phyloP scores from a whole-genome alignment of 352 stramenopile genomes.

The Pelagophyceae sp. region DNA sequence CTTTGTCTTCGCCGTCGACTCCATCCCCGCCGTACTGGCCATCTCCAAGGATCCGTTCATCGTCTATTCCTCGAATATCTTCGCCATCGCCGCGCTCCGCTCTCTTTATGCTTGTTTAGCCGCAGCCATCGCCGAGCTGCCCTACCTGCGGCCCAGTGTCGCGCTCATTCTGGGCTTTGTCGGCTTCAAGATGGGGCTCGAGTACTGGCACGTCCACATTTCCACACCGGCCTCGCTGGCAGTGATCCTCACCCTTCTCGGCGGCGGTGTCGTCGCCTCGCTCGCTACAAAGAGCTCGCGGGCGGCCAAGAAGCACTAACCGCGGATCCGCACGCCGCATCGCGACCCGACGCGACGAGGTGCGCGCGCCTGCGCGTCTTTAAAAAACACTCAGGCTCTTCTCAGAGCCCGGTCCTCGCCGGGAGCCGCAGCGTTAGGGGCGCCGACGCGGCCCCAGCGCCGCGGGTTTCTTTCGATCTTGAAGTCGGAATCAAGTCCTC shows the following conservation, averaged over 20 bases:
- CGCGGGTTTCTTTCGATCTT: too few relatives aligned
- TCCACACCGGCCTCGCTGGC: not conserved
- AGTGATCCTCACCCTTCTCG: not conserved
- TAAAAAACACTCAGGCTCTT: too few relatives aligned
- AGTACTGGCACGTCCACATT: slow-evolving; percentile 36
- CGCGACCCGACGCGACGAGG: too few relatives aligned
- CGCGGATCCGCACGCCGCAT: too few relatives aligned
- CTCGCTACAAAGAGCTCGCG: not conserved
- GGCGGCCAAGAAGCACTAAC: too few relatives aligned
- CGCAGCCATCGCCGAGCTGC: slow-evolving; percentile 35
- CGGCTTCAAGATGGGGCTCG: slow-evolving; percentile 42
- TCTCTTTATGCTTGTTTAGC: slow-evolving; percentile 46
- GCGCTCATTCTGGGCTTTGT: slow-evolving; percentile 48
- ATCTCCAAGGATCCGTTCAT: slow-evolving; percentile 50
- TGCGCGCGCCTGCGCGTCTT: too few relatives aligned
- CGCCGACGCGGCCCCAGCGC: too few relatives aligned
- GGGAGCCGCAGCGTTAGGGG: too few relatives aligned
- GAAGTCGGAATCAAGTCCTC: too few relatives aligned
- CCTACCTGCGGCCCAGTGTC: slow-evolving; percentile 36
- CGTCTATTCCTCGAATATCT: slow-evolving; percentile 52
- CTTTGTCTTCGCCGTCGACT: slow-evolving; percentile 52
- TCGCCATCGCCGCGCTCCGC: slow-evolving; percentile 46
- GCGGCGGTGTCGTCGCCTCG: not conserved
- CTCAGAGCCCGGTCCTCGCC: too few relatives aligned
- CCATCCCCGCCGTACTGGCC: slow-evolving; percentile 40